Evolutionary conservation across 1,284 basidiomycete genomes (phyloP), one percentile per base, ranked within the genome.

Genomic region (Veloporphyrellus conicus): DNA sequence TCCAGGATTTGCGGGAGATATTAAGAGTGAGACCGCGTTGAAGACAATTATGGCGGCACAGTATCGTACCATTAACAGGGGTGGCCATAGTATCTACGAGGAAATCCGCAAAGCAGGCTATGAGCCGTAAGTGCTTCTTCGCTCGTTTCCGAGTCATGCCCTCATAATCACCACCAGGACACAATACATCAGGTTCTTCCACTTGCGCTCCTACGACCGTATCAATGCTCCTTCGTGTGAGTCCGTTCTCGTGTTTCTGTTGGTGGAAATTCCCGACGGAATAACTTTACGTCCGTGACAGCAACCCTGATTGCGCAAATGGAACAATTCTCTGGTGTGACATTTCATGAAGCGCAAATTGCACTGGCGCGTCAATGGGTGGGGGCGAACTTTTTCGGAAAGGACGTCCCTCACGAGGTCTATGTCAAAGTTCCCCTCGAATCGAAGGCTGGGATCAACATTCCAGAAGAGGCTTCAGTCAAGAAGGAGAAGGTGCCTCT

Each of bases 131-230:
- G 85, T 74, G 31, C 27, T 45, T 45, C 22, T 33, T 43, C 7
- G 16, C 31, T 12, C 14, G 19, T 36, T 31, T 25, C n/a, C 36
- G 36, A 9, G 3, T 25, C 20, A 14, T 43, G 15, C 32, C 37
- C 46, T 49, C 47, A 48, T 36, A 18, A 36, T 34, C 23, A 52
- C 55, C 23, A 54, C 52, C 54, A 91, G 90, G 36, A 65, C 75
- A 63, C 84, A 87, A 53, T 90, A 86, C 64, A 87, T 90, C 55
- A 78, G 85, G 16, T 91, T 95, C 76, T 96, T 89, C 70, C 91
- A 96, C 67, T 74, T 97, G 28, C 79, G 93, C 34, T 75, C 84
- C 2, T 96, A 94, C 65, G 94, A 97, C 64, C 78, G 93, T 25
- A 91, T 97, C 68, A 94, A 94, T 62, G 84, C 84, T 1, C 91